Percentiles rank a stretch among this genome's conserved stretches.
phyloP scores from a whole-genome alignment of 2,329 filamentous ascomycete species.

The Pestalotiopsis sp. region DNA sequence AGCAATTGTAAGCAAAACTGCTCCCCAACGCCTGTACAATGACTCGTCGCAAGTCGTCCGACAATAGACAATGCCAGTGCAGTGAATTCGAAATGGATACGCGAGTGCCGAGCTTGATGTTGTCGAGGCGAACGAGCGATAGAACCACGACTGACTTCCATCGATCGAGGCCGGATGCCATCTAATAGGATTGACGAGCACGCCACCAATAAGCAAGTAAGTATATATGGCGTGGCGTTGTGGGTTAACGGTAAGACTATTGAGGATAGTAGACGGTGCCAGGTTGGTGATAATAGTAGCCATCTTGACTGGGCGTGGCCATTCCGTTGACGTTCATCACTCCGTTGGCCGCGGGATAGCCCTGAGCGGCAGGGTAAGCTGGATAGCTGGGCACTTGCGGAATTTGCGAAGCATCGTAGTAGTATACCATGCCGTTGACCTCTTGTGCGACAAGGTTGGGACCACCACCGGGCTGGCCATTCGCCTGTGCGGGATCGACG shows the following conservation, averaged over 20 bases:
- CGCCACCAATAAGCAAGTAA: conserved; percentile 13
- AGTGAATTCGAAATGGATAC: conserved; percentile 6
- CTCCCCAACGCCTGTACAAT: conserved; percentile 19
- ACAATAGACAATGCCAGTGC: conserved; percentile 5
- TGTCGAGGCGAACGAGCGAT: background rate
- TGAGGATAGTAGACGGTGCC: conserved; percentile 66
- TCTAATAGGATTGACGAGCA: background rate
- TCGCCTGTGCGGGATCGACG: conserved; percentile 36
- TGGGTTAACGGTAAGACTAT: conserved; percentile 37
- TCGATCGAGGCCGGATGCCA: background rate
- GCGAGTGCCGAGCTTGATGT: background rate
- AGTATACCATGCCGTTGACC: conserved; percentile 95
- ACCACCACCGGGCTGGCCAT: conserved; percentile 57
- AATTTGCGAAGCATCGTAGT: conserved; percentile 81
- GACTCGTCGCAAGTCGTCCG: conserved; percentile 5
- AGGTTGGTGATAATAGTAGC: conserved; percentile 71
- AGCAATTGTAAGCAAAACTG: conserved; percentile 16
- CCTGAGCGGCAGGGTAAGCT: conserved; percentile 49
- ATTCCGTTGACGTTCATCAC: conserved; percentile 77
- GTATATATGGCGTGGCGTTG: conserved; percentile 12
- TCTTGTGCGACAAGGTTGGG: conserved; percentile 75
- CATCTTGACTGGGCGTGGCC: conserved; percentile 70
- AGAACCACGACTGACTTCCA: background rate
- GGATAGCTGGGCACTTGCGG: conserved; percentile 54
- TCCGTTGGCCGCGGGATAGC: conserved; percentile 53